Percentiles rank a stretch among this genome's conserved stretches.
phyloP scores from a whole-genome alignment of 768 basidiomycete species.

The Pleurotus djamor region DNA sequence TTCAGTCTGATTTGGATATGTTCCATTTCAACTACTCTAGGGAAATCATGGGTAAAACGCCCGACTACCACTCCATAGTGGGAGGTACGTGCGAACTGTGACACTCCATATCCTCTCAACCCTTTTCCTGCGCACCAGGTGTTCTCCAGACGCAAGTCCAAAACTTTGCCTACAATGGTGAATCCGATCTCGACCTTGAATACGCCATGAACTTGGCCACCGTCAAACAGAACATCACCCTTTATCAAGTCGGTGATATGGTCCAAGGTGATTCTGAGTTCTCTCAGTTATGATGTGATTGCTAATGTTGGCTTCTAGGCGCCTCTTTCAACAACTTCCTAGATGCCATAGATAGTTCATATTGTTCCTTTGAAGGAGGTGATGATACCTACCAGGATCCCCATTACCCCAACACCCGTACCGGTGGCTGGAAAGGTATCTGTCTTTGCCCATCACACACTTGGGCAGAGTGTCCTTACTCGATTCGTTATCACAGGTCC shows the following conservation, averaged over 20 bases:
- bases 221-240: slow-evolving; percentile 32
- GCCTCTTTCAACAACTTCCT: slow-evolving; percentile 48
- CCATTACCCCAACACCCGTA: slow-evolving; percentile 19
- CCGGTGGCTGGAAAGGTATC: slow-evolving; percentile 29
- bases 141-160: slow-evolving; percentile 37
- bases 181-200: slow-evolving; percentile 57
- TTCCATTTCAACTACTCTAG: slow-evolving; percentile 35
- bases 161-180: slow-evolving; percentile 47
- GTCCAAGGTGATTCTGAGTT: slow-evolving; percentile 26
- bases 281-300: neutral
- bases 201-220: slow-evolving; percentile 50
- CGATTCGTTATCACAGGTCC: slow-evolving; percentile 15
- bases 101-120: too few species aligned
- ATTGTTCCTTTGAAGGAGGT: slow-evolving; percentile 41
- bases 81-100: slow-evolving; percentile 17
- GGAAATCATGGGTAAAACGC: slow-evolving; percentile 26
- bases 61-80: slow-evolving; percentile 28
- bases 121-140: slow-evolving; percentile 21
- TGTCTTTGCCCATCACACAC: neutral
- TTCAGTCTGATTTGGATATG: slow-evolving; percentile 41
- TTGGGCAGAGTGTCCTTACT: neutral
- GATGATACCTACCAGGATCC: slow-evolving; percentile 35
- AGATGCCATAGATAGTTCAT: slow-evolving; percentile 43
- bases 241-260: slow-evolving; percentile 44
- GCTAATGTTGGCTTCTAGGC: slow-evolving; percentile 19